Evolutionary conservation across 2,329 filamentous ascomycete genomes (phyloP).

Genomic region (Cladobotryum mycophilum): DNA sequence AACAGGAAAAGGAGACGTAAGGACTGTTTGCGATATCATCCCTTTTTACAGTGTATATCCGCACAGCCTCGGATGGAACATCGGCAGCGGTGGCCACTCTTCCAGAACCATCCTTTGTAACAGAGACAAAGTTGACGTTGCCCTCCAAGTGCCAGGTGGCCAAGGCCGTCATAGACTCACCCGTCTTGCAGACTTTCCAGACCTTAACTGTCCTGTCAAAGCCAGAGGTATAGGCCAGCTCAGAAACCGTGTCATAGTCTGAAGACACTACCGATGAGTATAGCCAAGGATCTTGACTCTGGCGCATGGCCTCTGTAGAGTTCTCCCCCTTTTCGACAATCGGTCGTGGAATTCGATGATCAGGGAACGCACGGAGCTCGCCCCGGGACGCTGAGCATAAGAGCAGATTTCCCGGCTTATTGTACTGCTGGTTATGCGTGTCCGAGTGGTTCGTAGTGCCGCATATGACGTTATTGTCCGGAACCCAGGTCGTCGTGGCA

Average conservation of each 20-base stretch:
- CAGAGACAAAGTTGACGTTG: slow-evolving; percentile 57
- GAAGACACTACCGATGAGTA: slow-evolving; percentile 59
- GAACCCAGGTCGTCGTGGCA: slow-evolving; percentile 51
- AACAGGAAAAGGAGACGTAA: slow-evolving; percentile 37
- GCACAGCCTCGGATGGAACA: slow-evolving; percentile 45
- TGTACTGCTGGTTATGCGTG: slow-evolving; percentile 58
- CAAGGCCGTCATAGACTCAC: slow-evolving; percentile 34
- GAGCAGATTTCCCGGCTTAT: slow-evolving; percentile 56
- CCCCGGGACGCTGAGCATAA: slow-evolving; percentile 43
- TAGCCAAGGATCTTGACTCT: slow-evolving; percentile 56
- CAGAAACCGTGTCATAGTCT: slow-evolving; percentile 42
- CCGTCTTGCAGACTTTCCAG: slow-evolving; percentile 41
- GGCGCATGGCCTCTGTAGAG: slow-evolving; percentile 48
- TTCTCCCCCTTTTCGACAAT: slow-evolving; percentile 49
- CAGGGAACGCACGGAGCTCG: slow-evolving; percentile 44
- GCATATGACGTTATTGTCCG: slow-evolving; percentile 49
- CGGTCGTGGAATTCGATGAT: slow-evolving; percentile 53
- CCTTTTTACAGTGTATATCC: slow-evolving; percentile 46
- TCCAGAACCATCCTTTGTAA: slow-evolving; percentile 41
- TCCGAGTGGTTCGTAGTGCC: slow-evolving; percentile 59
- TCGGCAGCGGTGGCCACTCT: slow-evolving; percentile 56
- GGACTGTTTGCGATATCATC: slow-evolving; percentile 30
- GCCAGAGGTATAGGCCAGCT: slow-evolving; percentile 51
- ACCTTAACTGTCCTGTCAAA: slow-evolving; percentile 57
- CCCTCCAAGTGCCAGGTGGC: slow-evolving; percentile 50